Conservation (phyloP, 371 early-diverging fungal species). For the Mucor mucedo region DNA sequence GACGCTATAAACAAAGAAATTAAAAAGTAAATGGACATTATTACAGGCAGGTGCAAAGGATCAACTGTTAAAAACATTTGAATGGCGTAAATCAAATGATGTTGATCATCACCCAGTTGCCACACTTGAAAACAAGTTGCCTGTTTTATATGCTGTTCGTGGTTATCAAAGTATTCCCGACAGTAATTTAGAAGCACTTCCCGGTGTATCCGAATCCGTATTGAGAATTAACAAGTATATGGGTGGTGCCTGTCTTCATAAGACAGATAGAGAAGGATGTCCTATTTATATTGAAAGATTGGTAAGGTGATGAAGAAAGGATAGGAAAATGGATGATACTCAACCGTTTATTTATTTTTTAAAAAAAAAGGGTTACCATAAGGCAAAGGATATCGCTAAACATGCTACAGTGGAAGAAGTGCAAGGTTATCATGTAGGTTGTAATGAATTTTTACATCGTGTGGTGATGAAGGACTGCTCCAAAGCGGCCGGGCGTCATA, state of each 20-base stretch:
- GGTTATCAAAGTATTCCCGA: constrained; percentile 73
- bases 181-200: constrained; percentile 64
- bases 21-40: not conserved
- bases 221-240: constrained; percentile 68
- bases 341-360: not conserved
- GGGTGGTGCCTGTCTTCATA: constrained; percentile 85
- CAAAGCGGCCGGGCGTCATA: constrained; percentile 62
- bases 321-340: not conserved
- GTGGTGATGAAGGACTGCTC: constrained; percentile 78
- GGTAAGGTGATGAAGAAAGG: constrained; percentile 11
- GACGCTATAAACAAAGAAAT: not conserved
- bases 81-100: constrained; percentile 74
- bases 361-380: constrained; percentile 64
- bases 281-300: constrained; percentile 82
- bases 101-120: constrained; percentile 75
- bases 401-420: constrained; percentile 68
- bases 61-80: constrained; percentile 67
- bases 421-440: constrained; percentile 74
- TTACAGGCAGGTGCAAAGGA: constrained; percentile 67
- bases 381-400: constrained; percentile 74
- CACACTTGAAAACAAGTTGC: constrained; percentile 62
- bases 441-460: constrained; percentile 78
- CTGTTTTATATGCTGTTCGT: constrained; percentile 76
- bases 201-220: constrained; percentile 74
- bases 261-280: constrained; percentile 79